Evolutionary conservation across 306 rosid species (phyloP).

Genomic region (Cicer bijugum): DNA sequence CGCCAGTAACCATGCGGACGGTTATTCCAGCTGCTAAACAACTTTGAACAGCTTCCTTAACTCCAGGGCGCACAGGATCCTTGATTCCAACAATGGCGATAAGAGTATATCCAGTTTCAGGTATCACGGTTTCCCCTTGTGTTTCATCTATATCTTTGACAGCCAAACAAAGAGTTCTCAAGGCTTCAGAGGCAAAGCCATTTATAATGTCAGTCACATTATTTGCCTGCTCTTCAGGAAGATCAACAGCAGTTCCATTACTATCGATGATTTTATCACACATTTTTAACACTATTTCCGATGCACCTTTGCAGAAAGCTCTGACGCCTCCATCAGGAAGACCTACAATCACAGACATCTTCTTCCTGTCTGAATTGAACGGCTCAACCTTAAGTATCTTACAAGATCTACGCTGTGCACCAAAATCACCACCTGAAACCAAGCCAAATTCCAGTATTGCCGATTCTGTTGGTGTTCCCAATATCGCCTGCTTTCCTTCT

Average conservation of each 20-base stretch:
- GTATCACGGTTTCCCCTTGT: constrained; percentile 45
- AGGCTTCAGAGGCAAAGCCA: constrained; percentile 75
- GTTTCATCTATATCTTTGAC: constrained; percentile 61
- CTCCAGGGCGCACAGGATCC: constrained; percentile 92
- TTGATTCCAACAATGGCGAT: constrained; percentile 85
- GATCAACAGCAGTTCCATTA: constrained; percentile 61
- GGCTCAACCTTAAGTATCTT: constrained; percentile 80
- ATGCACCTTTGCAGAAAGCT: constrained; percentile 93
- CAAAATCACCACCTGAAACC: constrained; percentile 76
- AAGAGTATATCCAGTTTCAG: constrained; percentile 73
- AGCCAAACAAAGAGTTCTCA: constrained; percentile 92
- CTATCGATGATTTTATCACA: constrained; percentile 64
- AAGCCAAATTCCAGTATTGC: constrained; percentile 84
- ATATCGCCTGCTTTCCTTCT: constrained; percentile 59
- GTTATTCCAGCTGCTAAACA: constrained; percentile 88
- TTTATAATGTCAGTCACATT: constrained; percentile 61
- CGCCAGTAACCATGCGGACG: constrained; percentile 95
- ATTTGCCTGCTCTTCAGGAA: constrained; percentile 57
- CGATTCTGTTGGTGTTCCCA: constrained; percentile 89
- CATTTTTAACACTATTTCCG: constrained; percentile 72
- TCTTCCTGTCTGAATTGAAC: constrained; percentile 83
- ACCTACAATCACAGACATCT: constrained; percentile 85
- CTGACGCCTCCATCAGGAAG: constrained; percentile 60
- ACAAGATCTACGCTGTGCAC: constrained; percentile 55
- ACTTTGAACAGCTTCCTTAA: constrained; percentile 79